Conservation (phyloP, 345 rosid genomes). For the Lenwebbia sp. region DNA sequence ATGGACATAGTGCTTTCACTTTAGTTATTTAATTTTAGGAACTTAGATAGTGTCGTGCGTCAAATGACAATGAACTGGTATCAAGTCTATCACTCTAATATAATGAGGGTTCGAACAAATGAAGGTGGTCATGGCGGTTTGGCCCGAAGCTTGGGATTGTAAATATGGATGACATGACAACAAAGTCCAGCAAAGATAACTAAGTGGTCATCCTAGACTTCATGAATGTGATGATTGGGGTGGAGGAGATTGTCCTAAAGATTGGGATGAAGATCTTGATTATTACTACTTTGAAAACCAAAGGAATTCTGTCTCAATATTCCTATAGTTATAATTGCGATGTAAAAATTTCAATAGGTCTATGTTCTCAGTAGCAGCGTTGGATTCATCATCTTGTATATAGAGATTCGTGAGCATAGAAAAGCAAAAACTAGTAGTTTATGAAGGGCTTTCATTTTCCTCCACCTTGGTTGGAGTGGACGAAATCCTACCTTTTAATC, state of each 20-base stretch:
- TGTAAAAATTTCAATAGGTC: neutral
- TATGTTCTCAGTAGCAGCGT: neutral
- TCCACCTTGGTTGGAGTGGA: neutral
- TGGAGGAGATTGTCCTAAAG: neutral
- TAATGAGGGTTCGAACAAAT: neutral
- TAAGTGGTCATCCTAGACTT: neutral
- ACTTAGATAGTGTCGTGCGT: neutral
- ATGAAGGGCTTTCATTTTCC: neutral
- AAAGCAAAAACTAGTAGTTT: neutral
- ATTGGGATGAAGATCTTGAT: neutral
- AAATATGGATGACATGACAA: neutral
- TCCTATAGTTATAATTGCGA: neutral
- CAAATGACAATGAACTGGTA: neutral
- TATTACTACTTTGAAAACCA: neutral
- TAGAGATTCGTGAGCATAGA: neutral
- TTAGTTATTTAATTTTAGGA: neutral
- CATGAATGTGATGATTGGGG: neutral
- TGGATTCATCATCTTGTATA: neutral
- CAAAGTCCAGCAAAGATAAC: neutral
- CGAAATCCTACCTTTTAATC: neutral
- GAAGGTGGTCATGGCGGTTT: neutral
- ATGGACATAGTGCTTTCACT: neutral
- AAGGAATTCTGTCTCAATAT: neutral
- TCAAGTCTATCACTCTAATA: neutral
- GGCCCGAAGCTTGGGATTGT: no score